These are phyloP conservation scores for Hyaloscypha variabilis DNA, from an alignment of 495 filamentous ascomycete genomes.

Conservation along the genomic window DNA sequence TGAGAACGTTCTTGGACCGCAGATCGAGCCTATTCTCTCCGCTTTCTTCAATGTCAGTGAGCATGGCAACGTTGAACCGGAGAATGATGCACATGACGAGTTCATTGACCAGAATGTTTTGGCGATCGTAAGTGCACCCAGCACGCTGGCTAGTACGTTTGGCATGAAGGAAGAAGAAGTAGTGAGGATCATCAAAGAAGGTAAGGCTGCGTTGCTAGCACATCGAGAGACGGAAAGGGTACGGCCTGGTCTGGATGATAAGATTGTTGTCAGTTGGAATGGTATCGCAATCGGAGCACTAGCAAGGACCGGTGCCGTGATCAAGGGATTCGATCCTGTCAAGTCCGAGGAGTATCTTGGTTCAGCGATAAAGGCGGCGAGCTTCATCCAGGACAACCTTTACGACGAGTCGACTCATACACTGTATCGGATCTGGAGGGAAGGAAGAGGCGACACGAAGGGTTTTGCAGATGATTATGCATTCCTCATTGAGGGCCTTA, in stretches of 20 bases:
- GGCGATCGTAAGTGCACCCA: conserved; percentile 52
- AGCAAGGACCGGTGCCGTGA: conserved; percentile 68
- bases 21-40: conserved; percentile 74
- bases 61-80: conserved; percentile 84
- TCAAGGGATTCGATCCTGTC: conserved; percentile 61
- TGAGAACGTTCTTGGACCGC: conserved; percentile 70
- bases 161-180: conserved; percentile 76
- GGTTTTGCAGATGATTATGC: conserved; percentile 97
- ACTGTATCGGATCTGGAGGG: conserved; percentile 76
- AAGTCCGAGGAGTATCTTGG: conserved; percentile 60
- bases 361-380: conserved; percentile 68
- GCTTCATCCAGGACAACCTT: conserved; percentile 78
- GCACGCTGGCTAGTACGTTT: conserved; percentile 74
- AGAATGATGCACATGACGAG: conserved; percentile 89
- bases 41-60: conserved; percentile 85
- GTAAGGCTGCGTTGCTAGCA: conserved; percentile 69
- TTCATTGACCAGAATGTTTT: conserved; percentile 82
- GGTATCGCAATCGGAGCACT: conserved; percentile 87
- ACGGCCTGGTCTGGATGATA: conserved; percentile 85
- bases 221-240: conserved; percentile 77
- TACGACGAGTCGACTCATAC: conserved; percentile 65
- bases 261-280: conserved; percentile 87
- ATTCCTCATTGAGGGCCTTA: conserved; percentile 79
- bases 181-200: conserved; percentile 65
- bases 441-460: conserved; percentile 67